Evolutionary conservation across 768 basidiomycete genomes (phyloP).

Genomic region (Chalciporus sphaerocephalus): DNA sequence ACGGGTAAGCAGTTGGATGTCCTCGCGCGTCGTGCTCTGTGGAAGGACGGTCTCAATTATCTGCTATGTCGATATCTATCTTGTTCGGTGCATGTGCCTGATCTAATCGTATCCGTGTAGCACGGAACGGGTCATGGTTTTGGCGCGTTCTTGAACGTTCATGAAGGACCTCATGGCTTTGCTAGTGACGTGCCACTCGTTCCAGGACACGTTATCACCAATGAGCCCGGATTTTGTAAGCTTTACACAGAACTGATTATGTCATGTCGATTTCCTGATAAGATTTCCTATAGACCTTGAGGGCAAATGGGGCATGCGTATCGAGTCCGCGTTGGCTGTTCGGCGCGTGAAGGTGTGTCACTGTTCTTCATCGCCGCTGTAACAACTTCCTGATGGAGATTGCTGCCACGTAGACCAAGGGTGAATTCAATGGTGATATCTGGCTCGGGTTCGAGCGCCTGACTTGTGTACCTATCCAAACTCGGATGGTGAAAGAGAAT

Average conservation of each 20-base stretch:
- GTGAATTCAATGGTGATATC: conserved; percentile 62
- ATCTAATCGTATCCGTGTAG: conserved; percentile 35
- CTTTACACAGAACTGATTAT: conserved; percentile 17
- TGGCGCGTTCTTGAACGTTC: conserved; percentile 81
- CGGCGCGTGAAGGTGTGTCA: conserved; percentile 47
- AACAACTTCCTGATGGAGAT: conserved; percentile 5
- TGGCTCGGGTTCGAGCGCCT: conserved; percentile 93
- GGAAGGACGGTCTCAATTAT: conserved; percentile 83
- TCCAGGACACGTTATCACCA: conserved; percentile 88
- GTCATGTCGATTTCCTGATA: conserved; percentile 12
- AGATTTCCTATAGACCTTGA: conserved; percentile 51
- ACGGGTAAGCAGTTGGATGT: conserved; percentile 81
- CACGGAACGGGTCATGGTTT: conserved; percentile 93
- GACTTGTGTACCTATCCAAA: conserved; percentile 92
- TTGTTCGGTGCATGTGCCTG: neutral
- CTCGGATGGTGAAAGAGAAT: conserved; percentile 77
- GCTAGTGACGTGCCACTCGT: conserved; percentile 61
- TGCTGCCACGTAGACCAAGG: conserved; percentile 50
- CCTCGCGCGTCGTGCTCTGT: conserved; percentile 82
- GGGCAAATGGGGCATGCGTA: conserved; percentile 84
- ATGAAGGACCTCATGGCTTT: conserved; percentile 83
- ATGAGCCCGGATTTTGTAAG: conserved; percentile 92
- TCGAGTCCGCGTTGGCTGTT: conserved; percentile 82
- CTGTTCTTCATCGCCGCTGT: conserved; percentile 5
- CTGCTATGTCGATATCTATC: conserved; percentile 42